Base-by-base conservation (phyloP, 2,329 filamentous ascomycete genomes). In the Tolypocladium paradoxum region DNA sequence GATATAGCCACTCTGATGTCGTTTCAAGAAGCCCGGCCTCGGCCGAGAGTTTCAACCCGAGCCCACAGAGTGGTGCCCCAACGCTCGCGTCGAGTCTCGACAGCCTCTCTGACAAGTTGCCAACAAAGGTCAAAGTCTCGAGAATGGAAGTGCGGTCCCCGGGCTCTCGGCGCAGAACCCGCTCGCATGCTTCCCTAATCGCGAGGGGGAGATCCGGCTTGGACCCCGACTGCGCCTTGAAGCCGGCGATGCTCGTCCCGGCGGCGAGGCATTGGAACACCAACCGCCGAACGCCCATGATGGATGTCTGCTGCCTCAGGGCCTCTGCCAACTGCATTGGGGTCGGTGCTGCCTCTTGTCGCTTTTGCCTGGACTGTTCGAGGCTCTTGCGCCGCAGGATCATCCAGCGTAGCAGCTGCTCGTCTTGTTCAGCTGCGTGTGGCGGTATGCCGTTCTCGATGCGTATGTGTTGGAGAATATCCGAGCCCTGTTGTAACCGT, bases 91-190 rank as follows among this genome's bases (percentile, higher is more conserved):
- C 57, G 22, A 60, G 53, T 8, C 55, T 54, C 4, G 64, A 58
- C 11, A 73, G 58, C 45, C 64, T 66, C 45, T 70, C 61, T 29
- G 63, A 58, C 16, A 76, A 52, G 55, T 75, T 73, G 51, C 74
- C 72, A 27, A 77, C 57, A 49, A 76, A 67, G 1, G 61, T 55
- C 38, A 76, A 59, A 12, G 56, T 56, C 48, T 65, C 57, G 6
- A 58, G 55, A 16, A 27, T 50, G n/a, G 49, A 29, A 18, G 48
- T 4, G 36, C 24, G 49, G 31, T 54, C 47, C 9, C 50, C 36
- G n/a, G 51, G n/a, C 31, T 52, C 20, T 29, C 54, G 43, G 29
- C 35, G 24, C 27, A 63, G 49, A 11, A 64, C 54, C 14, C 53
- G 57, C 36, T 56, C 55, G 53, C 61, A 68, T 4, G 59, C 56